Conservation (phyloP, 768 basidiomycete species). For the Rhodosporidiobolus odoratus region DNA sequence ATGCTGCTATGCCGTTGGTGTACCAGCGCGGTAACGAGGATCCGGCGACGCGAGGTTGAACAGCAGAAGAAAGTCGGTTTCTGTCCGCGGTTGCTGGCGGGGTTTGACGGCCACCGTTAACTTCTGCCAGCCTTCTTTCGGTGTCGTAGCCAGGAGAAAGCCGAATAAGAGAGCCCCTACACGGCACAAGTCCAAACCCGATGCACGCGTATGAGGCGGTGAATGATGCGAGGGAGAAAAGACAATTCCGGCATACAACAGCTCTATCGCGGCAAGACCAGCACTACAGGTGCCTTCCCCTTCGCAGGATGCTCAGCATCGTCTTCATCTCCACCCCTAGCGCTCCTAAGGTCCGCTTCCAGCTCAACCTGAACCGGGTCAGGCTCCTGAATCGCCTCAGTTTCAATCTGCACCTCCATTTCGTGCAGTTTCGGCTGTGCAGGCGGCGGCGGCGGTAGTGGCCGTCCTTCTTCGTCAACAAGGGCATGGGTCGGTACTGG, state of each 20-base stretch:
- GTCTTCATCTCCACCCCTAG: neutral
- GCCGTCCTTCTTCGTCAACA: slow-evolving; percentile 7
- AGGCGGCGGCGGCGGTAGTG: neutral
- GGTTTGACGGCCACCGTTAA: no score
- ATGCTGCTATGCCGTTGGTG: no score
- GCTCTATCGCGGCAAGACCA: neutral
- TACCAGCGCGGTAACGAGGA: no score
- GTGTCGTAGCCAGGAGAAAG: no score
- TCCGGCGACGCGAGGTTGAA: no score
- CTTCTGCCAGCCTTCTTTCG: no score
- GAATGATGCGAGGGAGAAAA: neutral
- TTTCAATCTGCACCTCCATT: slow-evolving; percentile 16
- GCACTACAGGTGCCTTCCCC: neutral
- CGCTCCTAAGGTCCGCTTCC: slow-evolving; percentile 16
- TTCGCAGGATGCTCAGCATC: neutral
- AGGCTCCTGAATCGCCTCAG: neutral
- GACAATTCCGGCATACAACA: neutral
- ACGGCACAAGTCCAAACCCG: neutral
- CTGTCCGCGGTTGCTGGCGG: no score
- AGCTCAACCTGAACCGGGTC: slow-evolving; percentile 6
- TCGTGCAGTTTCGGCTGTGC: slow-evolving; percentile 7
- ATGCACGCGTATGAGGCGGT: neutral
- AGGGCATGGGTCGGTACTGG: neutral
- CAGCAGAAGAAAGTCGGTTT: no score
- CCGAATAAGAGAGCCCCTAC: no score